A percentile compares a stretch with the other conserved stretches of the same genome.
Evolutionary conservation across 2,329 filamentous ascomycete species (phyloP).

Genomic region (Nemania abortiva): DNA sequence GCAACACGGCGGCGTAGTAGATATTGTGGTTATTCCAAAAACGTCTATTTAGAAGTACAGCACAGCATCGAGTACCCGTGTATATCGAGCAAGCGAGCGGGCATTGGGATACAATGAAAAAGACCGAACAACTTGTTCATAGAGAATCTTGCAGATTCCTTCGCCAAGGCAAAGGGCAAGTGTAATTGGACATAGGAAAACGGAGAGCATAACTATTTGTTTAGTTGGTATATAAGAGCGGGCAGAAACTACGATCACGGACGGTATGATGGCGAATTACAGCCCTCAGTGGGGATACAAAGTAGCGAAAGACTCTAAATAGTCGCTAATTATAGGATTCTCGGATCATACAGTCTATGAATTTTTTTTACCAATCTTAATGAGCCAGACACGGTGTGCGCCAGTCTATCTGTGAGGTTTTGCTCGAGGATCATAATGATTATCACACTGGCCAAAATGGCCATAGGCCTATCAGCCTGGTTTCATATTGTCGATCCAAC

Average conservation of each 20-base stretch:
- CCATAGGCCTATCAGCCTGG: not conserved
- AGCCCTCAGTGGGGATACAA: conserved; percentile 14
- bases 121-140: not conserved
- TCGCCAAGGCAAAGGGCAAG: not conserved
- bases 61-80: not conserved
- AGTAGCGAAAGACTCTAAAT: conserved; percentile 2
- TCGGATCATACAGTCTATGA: conserved; percentile 2
- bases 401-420: not conserved
- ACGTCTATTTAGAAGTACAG: not conserved
- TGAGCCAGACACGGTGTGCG: not conserved
- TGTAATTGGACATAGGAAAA: conserved; percentile 8
- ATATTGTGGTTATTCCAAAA: not conserved
- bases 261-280: conserved; percentile 8
- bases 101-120: conserved; percentile 4
- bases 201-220: conserved; percentile 5
- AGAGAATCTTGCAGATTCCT: not conserved
- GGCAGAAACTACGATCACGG: conserved; percentile 2
- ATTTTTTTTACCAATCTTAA: not conserved
- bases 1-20: conserved; percentile 48
- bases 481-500: not conserved
- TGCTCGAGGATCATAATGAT: not conserved
- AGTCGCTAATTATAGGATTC: conserved; percentile 1
- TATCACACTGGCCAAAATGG: not conserved
- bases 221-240: conserved; percentile 15
- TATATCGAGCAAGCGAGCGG: conserved; percentile 3